Base-by-base conservation (phyloP, 1,284 basidiomycete genomes). In the Microbotryum violaceum region DNA sequence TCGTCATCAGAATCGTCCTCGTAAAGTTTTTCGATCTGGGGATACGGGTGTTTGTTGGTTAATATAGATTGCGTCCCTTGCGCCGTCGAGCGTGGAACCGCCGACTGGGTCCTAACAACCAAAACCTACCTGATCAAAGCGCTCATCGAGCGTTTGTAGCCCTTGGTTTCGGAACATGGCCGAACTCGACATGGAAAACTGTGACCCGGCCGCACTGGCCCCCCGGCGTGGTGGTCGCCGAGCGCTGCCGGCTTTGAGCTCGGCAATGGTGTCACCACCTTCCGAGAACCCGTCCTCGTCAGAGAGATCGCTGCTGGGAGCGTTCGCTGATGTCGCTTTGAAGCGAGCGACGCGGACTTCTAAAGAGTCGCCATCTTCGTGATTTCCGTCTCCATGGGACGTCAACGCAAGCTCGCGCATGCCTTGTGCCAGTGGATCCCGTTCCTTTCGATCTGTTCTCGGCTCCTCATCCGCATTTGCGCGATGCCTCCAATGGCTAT, bases 121-220 rank as follows among this genome's bases (percentile, higher is more conserved):
- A 12, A 44, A 49, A 72, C 81, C 68, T 69, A 91, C 91, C 81
- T 90, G 84, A 70, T 97, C 92, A 72, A 98, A 99, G 14, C 85
- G 84, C 70, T 96, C 91, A 73, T 99, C 96, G 31, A 99, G 80
- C 6, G 85, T 86, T 51, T 88, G 84, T 44, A 98, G 77, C 0
- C 90, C 86, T 70, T 92, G 85, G 71, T 91, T 98, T 48, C 96
- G 82, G 77, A 85, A 90, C 88, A 98, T 92, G 27, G 91, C 91
- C 4, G 91, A 93, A 70, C 89, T 92, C 72, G 88, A 94, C 94
- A 99, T 97, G 74, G 87, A 90, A 79, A 92, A 93, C 14, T 89
- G 90, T 23, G 89, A 90, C 2, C 69, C 70, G 2, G 52, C 56
- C 1, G 66, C 65, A 12, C 56, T 60, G 21, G 45, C 49, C 3